A percentile compares a stretch with the other conserved stretches of the same genome.
phyloP scores from a whole-genome alignment of 1,284 basidiomycete species.

The Peniophora sp. region DNA sequence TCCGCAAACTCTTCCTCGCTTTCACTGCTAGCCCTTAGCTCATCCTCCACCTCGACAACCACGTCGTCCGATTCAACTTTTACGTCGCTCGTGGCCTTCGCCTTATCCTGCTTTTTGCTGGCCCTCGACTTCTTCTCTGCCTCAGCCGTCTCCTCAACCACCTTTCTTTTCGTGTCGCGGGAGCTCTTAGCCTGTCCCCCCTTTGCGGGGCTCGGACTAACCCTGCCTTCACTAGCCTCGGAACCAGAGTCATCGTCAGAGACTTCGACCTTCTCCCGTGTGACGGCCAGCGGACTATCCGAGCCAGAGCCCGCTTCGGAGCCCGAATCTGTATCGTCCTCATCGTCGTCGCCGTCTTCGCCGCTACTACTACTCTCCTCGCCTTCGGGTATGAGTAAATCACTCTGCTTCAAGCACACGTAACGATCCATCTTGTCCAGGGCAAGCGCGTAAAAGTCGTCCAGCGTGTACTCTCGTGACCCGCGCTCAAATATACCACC shows the following conservation, averaged over 20 bases:
- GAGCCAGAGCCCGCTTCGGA: conserved; percentile 41
- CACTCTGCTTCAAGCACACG: conserved; percentile 49
- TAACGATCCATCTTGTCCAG: conserved; percentile 38
- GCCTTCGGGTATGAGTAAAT: conserved; percentile 17
- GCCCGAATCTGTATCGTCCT: conserved; percentile 40
- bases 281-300: too few species aligned
- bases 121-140: conserved; percentile 33
- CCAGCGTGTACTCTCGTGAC: conserved; percentile 68
- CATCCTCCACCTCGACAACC: background rate
- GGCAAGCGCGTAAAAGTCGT: conserved; percentile 10
- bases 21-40: conserved; percentile 10
- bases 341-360: conserved; percentile 4
- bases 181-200: too few species aligned
- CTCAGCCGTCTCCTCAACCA: conserved; percentile 17
- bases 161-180: background rate
- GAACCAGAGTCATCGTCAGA: conserved; percentile 47
- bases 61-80: background rate
- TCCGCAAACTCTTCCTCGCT: conserved; percentile 21
- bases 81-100: background rate
- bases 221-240: conserved; percentile 38
- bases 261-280: too few species aligned
- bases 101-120: background rate
- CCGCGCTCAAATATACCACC: conserved; percentile 84
- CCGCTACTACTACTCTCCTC: conserved; percentile 10
- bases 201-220: conserved; percentile 7